Conservation (phyloP, 805 yeast species). For the Tetrapisispora phaffii region DNA sequence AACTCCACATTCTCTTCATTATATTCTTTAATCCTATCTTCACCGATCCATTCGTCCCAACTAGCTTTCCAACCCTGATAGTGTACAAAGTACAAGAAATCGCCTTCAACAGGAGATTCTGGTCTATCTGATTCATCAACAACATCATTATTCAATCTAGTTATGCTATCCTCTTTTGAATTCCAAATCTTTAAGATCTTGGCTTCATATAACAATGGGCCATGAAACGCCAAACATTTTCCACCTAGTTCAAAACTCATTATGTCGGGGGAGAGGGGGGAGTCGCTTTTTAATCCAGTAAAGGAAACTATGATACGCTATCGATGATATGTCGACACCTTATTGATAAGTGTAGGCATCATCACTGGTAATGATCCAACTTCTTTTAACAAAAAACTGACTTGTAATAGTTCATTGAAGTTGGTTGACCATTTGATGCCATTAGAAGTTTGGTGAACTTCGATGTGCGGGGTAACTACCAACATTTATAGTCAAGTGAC, state of each 20-base stretch:
- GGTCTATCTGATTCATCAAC: slow-evolving; percentile 9
- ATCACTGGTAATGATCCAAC: too few species aligned
- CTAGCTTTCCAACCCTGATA: slow-evolving; percentile 92
- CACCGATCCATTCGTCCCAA: slow-evolving; percentile 94
- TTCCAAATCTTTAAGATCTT: slow-evolving; percentile 58
- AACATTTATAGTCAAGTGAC: too few species aligned
- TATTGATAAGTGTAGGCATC: too few species aligned
- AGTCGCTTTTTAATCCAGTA: too few species aligned
- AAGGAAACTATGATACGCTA: too few species aligned
- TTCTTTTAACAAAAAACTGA: too few species aligned
- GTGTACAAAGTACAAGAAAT: slow-evolving; percentile 56
- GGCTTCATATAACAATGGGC: slow-evolving; percentile 84
- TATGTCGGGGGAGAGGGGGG: too few species aligned
- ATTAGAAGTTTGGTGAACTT: too few species aligned
- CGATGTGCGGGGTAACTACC: too few species aligned
- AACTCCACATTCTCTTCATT: slow-evolving; percentile 58
- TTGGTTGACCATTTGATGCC: too few species aligned
- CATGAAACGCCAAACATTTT: slow-evolving; percentile 74
- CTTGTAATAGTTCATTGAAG: too few species aligned
- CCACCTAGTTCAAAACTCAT: slow-evolving; percentile 23
- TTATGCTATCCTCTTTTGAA: slow-evolving; percentile 27
- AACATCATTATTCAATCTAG: slow-evolving; percentile 9
- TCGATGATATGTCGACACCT: too few species aligned
- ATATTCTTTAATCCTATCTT: slow-evolving; percentile 54
- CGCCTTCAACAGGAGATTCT: slow-evolving; percentile 25